Evolutionary conservation across 352 stramenopile genomes (phyloP).

Genomic region (Phytopythium litorale): DNA sequence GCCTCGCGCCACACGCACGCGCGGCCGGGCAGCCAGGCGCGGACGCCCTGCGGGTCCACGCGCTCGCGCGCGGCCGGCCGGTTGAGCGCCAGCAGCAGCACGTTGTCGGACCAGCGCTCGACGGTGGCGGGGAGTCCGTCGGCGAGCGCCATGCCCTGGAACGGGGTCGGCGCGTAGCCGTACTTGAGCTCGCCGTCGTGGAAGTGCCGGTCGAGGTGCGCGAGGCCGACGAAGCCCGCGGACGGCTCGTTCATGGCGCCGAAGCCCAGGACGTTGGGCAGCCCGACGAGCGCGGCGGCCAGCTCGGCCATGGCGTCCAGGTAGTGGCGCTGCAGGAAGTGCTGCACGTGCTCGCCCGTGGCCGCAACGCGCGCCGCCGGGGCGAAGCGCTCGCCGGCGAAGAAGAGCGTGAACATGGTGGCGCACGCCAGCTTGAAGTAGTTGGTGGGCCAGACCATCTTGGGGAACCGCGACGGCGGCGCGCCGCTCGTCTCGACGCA

Average conservation of each 20-base stretch:
- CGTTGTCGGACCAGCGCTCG: constrained; percentile 59
- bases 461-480: constrained; percentile 47
- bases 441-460: constrained; percentile 93
- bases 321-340: constrained; percentile 88
- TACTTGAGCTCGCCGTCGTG: constrained; percentile 63
- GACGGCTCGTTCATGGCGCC: constrained; percentile 92
- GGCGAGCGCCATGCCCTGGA: constrained; percentile 78
- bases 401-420: constrained; percentile 93
- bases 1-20: constrained; percentile 81
- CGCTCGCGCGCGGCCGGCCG: constrained; percentile 41
- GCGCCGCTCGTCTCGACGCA: constrained; percentile 60
- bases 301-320: constrained; percentile 69
- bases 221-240: constrained; percentile 65
- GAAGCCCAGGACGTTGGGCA: constrained; percentile 88
- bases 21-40: constrained; percentile 65
- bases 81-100: constrained; percentile 29
- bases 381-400: constrained; percentile 64
- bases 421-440: constrained; percentile 88
- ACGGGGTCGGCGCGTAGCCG: constrained; percentile 68
- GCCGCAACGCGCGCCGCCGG: constrained; percentile 67
- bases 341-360: constrained; percentile 75
- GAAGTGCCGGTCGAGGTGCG: constrained; percentile 55
- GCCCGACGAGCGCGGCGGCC: constrained; percentile 48
- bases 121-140: constrained; percentile 57
- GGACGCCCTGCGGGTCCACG: constrained; percentile 47